Evolutionary conservation across 495 filamentous ascomycete genomes (phyloP).

Genomic region (Daldinia vernicosa): DNA sequence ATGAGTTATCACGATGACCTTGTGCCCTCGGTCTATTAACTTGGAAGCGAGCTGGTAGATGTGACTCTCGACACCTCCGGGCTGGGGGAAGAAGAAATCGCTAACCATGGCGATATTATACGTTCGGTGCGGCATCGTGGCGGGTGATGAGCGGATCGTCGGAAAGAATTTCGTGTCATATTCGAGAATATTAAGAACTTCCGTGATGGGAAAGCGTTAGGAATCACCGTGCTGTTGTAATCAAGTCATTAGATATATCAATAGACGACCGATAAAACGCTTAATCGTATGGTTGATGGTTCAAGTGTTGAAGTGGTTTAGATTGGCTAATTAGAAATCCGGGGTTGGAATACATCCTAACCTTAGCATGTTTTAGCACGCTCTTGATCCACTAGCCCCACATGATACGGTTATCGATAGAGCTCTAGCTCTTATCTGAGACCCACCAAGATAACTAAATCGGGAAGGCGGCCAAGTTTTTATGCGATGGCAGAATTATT

Average conservation of each 20-base stretch:
- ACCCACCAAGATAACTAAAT: constrained; percentile 18
- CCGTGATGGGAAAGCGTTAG: constrained; percentile 7
- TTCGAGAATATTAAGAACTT: constrained; percentile 38
- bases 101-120: constrained; percentile 88
- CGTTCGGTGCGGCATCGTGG: constrained; percentile 61
- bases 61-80: constrained; percentile 95
- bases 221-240: constrained; percentile 11
- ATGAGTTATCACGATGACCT: constrained; percentile 97
- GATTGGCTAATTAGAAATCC: background rate
- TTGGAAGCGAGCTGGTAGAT: constrained; percentile 98
- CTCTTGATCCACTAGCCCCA: background rate
- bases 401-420: background rate
- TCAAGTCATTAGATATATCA: background rate
- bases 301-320: background rate
- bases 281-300: background rate
- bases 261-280: background rate
- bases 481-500: constrained; percentile 39
- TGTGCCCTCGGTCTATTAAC: constrained; percentile 95
- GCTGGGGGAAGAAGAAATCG: constrained; percentile 99
- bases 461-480: constrained; percentile 46
- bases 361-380: too few relatives aligned
- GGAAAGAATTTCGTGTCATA: constrained; percentile 30
- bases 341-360: background rate
- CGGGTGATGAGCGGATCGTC: constrained; percentile 26
- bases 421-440: background rate